A percentile compares a stretch with the other conserved stretches of the same genome.
Evolutionary conservation across 2,329 filamentous ascomycete species (phyloP).

Genomic region (Colletotrichum lupini): DNA sequence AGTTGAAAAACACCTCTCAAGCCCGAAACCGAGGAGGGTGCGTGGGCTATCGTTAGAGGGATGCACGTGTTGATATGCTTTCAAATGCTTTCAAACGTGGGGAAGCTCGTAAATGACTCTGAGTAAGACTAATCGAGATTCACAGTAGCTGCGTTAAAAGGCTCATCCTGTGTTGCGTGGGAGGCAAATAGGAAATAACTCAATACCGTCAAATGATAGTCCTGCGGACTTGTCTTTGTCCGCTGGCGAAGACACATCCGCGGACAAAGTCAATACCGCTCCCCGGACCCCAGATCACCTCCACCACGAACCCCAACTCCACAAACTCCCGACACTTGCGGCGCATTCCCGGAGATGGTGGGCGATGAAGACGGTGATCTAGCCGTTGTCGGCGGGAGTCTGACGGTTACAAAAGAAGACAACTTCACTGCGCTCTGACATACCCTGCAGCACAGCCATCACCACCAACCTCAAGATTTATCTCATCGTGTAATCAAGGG

Average conservation of each 20-base stretch:
- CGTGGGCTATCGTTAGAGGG: not conserved
- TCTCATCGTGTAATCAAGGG: not conserved
- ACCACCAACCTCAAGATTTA: not conserved
- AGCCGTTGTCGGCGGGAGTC: slow-evolving; percentile 21
- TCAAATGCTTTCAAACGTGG: not conserved
- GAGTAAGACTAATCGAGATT: not conserved
- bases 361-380: slow-evolving; percentile 11
- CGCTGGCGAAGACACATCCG: not conserved
- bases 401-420: slow-evolving; percentile 25
- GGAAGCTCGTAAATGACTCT: not conserved
- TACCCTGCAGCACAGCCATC: not conserved
- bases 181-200: not conserved
- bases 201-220: not conserved
- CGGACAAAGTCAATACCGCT: slow-evolving; percentile 12
- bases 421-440: slow-evolving; percentile 1
- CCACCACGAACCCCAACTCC: slow-evolving; percentile 15
- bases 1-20: not conserved
- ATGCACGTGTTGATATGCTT: slow-evolving; percentile 8
- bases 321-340: slow-evolving; percentile 8
- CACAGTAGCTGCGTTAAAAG: not conserved
- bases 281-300: slow-evolving; percentile 29
- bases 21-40: not conserved
- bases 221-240: slow-evolving; percentile 10
- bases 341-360: slow-evolving; percentile 13
- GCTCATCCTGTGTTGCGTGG: not conserved